Percentiles rank a stretch among this genome's conserved stretches.
These are phyloP conservation scores for Phytophthora chlamydospora DNA, from an alignment of 352 stramenopile genomes.

Conservation along the genomic window DNA sequence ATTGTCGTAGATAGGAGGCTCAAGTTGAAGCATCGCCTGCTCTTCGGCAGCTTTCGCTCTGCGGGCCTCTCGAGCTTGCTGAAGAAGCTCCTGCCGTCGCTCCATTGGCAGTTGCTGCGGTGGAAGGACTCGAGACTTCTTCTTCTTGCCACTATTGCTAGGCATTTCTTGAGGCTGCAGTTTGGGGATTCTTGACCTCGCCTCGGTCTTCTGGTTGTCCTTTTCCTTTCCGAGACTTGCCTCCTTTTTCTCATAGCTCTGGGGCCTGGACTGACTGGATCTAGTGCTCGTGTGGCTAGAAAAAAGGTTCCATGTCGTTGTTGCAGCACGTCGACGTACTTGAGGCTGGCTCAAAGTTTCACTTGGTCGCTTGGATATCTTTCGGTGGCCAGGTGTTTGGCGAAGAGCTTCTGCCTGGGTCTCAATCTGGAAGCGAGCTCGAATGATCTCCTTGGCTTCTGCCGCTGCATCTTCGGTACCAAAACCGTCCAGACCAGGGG, in stretches of 20 bases:
- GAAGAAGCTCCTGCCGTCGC: slow-evolving; percentile 35
- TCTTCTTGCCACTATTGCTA: slow-evolving; percentile 4
- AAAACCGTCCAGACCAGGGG: not conserved
- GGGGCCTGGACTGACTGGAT: not conserved
- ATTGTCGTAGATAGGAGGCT: slow-evolving; percentile 15
- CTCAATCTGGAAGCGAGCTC: slow-evolving; percentile 52
- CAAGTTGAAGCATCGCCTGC: slow-evolving; percentile 10
- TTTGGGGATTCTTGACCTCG: slow-evolving; percentile 2
- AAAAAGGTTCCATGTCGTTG: not conserved
- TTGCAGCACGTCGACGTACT: not conserved
- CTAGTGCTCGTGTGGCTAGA: not conserved
- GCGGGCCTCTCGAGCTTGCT: slow-evolving; percentile 29
- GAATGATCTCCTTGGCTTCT: slow-evolving; percentile 57
- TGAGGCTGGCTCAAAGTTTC: not conserved
- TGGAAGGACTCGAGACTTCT: not conserved
- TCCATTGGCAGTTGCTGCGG: slow-evolving; percentile 42
- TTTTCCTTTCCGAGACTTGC: not conserved
- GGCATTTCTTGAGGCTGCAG: not conserved
- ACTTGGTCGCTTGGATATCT: slow-evolving; percentile 4
- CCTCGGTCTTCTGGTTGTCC: slow-evolving; percentile 19
- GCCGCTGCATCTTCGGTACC: slow-evolving; percentile 16
- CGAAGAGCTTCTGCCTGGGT: slow-evolving; percentile 44
- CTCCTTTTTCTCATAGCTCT: slow-evolving; percentile 11
- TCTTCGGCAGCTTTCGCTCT: slow-evolving; percentile 29
- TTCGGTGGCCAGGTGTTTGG: slow-evolving; percentile 2